These are phyloP conservation scores for Didymella exigua DNA, from an alignment of 2,329 filamentous ascomycete species.

Conservation along the genomic window DNA sequence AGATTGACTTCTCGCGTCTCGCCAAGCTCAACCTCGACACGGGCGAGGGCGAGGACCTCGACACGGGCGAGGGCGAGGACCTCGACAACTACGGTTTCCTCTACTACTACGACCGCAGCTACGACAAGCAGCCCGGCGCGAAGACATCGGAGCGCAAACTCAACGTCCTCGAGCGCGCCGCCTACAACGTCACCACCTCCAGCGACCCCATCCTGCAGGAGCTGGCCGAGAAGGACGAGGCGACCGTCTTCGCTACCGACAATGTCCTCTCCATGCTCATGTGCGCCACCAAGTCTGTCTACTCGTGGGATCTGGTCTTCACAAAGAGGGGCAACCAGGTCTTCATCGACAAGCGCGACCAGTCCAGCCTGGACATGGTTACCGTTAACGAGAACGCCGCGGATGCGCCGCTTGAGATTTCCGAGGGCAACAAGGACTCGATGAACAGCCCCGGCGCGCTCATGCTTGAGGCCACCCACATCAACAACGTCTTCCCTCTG, in stretches of 20 bases:
- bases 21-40: constrained; percentile 95
- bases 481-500: constrained; percentile 99
- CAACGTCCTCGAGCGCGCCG: constrained; percentile 86
- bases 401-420: constrained; percentile 88
- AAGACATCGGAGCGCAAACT: constrained; percentile 88
- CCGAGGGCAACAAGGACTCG: constrained; percentile 89
- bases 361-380: constrained; percentile 92
- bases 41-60: constrained; percentile 92
- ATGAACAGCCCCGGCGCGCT: constrained; percentile 94
- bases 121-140: constrained; percentile 85
- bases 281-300: constrained; percentile 95
- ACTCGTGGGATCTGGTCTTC: constrained; percentile 98
- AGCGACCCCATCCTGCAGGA: constrained; percentile 97
- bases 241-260: constrained; percentile 95
- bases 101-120: constrained; percentile 96
- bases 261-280: constrained; percentile 99
- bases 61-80: constrained; percentile 92
- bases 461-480: constrained; percentile 96
- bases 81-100: constrained; percentile 95
- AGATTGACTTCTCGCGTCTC: constrained; percentile 97
- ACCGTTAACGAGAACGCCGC: constrained; percentile 99
- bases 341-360: constrained; percentile 98
- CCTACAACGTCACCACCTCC: constrained; percentile 97
- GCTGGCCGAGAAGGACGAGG: constrained; percentile 92
- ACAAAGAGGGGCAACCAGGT: constrained; percentile 92